Evolutionary conservation across 164 flowering plant species (phyloP).

Genomic region (Sextonia rubra): DNA sequence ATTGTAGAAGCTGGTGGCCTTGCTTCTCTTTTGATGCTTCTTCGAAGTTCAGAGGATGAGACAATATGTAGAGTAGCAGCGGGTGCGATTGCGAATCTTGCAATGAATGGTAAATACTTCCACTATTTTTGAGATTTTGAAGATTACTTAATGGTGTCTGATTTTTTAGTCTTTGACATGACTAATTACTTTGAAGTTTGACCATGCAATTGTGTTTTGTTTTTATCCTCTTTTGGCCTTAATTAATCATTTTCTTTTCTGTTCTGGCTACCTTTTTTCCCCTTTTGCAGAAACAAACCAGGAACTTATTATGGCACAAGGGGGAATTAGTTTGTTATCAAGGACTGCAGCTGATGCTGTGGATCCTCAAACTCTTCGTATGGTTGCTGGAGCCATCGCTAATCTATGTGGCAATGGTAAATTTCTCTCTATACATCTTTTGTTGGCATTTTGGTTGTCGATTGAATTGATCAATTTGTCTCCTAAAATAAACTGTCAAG

Average conservation of each 20-base stretch:
- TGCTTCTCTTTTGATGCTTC: conserved; percentile 75
- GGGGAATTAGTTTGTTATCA: conserved; percentile 75
- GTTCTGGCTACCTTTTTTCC: not conserved
- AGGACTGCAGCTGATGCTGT: conserved; percentile 72
- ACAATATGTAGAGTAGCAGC: conserved; percentile 91
- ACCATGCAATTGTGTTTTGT: not conserved
- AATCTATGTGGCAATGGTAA: conserved; percentile 98
- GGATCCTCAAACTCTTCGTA: conserved; percentile 96
- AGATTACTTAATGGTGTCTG: not conserved
- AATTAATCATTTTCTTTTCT: not conserved
- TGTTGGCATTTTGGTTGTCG: not conserved
- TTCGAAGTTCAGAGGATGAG: conserved; percentile 75
- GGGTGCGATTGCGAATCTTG: conserved; percentile 95
- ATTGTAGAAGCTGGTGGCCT: conserved; percentile 98
- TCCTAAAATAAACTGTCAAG: not conserved
- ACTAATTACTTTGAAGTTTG: not conserved
- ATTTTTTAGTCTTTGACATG: not conserved
- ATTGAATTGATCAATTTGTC: not conserved
- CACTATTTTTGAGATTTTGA: not conserved
- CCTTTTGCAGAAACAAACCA: conserved; percentile 74
- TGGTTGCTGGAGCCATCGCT: conserved; percentile 99
- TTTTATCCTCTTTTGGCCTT: too few species aligned
- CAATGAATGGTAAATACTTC: conserved; percentile 73
- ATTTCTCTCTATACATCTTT: not conserved
- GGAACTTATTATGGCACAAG: conserved; percentile 92